Evolutionary conservation across 2,329 filamentous ascomycete species (phyloP).

Genomic region (Ceratocystis alfenasii): DNA sequence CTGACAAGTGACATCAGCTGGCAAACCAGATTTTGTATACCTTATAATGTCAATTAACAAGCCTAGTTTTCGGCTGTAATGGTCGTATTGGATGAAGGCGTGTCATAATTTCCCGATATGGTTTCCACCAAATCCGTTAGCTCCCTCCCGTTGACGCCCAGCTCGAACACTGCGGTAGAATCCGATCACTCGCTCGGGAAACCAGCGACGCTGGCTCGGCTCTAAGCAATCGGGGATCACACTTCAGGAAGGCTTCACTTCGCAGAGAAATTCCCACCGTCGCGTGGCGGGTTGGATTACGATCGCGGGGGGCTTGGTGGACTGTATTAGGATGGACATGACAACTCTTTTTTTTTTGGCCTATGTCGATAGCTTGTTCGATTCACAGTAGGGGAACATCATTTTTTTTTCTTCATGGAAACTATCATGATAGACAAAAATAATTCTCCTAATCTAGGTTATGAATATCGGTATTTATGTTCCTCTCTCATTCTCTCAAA

Average conservation of each 20-base stretch:
- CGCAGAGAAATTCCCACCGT: slow-evolving; percentile 61
- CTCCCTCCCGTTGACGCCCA: slow-evolving; percentile 49
- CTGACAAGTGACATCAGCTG: too few species aligned
- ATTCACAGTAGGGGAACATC: neutral
- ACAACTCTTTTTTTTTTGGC: slow-evolving; percentile 36
- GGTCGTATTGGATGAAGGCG: slow-evolving; percentile 48
- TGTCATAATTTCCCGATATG: slow-evolving; percentile 39
- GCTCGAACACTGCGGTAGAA: slow-evolving; percentile 54
- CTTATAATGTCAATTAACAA: slow-evolving; percentile 10
- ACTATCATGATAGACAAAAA: too few species aligned
- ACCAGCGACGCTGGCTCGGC: slow-evolving; percentile 49
- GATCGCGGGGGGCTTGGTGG: slow-evolving; percentile 50
- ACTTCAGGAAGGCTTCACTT: slow-evolving; percentile 61
- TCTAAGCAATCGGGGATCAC: slow-evolving; percentile 57
- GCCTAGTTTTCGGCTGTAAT: slow-evolving; percentile 42
- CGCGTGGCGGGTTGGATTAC: slow-evolving; percentile 59
- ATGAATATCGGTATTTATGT: too few species aligned
- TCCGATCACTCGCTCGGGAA: slow-evolving; percentile 52
- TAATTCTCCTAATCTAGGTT: too few species aligned
- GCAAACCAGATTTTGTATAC: too few species aligned
- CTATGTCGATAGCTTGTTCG: neutral
- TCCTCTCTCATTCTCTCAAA: too few species aligned
- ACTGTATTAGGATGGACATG: slow-evolving; percentile 43
- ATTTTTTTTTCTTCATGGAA: neutral
- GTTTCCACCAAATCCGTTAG: slow-evolving; percentile 44